Percentiles rank a stretch among this genome's conserved stretches.
These are phyloP conservation scores for Lolium perenne DNA, from an alignment of 176 grass and related monocot species.

Conservation along the genomic window DNA sequence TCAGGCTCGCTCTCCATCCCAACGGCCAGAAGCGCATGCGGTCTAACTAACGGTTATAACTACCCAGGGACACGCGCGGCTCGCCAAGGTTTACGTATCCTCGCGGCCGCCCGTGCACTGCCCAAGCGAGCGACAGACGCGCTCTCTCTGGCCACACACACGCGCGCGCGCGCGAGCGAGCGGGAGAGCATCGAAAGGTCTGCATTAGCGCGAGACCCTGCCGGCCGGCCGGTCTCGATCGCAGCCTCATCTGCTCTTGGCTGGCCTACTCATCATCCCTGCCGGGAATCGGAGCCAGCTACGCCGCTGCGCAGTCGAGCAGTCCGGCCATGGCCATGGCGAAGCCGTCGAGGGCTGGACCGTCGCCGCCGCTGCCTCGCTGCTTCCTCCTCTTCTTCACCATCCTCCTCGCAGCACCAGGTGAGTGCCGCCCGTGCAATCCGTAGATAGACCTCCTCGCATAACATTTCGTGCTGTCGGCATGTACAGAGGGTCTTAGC, in stretches of 20 bases:
- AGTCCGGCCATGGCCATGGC: conserved; percentile 28
- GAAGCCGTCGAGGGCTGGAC: background rate
- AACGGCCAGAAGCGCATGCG: conserved; percentile 10
- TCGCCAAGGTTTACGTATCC: background rate
- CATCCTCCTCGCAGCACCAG: conserved; percentile 29
- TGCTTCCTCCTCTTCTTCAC: background rate
- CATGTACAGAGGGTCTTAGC: background rate
- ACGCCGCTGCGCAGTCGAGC: background rate
- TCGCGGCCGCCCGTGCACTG: background rate
- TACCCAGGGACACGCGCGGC: background rate
- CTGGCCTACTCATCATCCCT: background rate
- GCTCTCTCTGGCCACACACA: background rate
- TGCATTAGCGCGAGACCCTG: background rate
- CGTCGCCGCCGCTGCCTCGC: background rate
- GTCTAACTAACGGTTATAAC: background rate
- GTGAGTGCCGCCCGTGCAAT: conserved; percentile 14
- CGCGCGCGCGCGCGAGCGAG: too few species aligned
- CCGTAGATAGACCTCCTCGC: background rate
- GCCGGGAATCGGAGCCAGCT: background rate
- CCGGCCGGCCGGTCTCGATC: background rate
- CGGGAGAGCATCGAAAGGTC: background rate
- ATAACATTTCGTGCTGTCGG: too few species aligned
- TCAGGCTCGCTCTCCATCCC: background rate
- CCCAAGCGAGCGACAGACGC: background rate
- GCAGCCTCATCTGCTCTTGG: background rate